Conservation (phyloP, 2,329 filamentous ascomycete genomes). For the Aureobasidium musti region DNA sequence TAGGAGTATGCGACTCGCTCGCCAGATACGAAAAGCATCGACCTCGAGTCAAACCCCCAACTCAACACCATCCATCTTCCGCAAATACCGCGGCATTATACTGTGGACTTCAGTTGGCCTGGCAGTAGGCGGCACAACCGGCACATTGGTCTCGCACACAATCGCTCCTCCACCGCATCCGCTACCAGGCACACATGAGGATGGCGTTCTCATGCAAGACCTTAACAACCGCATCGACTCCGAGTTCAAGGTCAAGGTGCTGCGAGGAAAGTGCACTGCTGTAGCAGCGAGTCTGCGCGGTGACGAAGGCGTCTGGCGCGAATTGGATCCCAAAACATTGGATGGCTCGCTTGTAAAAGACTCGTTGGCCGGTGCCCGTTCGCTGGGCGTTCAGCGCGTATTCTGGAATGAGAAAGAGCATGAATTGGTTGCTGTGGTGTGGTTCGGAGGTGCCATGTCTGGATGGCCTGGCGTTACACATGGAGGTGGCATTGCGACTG, state of each 20-base stretch:
- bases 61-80: conserved; percentile 28
- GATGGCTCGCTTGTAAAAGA: conserved; percentile 11
- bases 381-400: conserved; percentile 57
- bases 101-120: conserved; percentile 44
- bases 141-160: conserved; percentile 46
- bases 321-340: conserved; percentile 22
- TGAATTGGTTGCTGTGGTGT: conserved; percentile 64
- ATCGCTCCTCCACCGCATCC: conserved; percentile 51
- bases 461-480: conserved; percentile 74
- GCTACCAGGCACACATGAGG: conserved; percentile 45
- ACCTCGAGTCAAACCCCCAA: conserved; percentile 1
- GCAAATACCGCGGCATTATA: conserved; percentile 33
- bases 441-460: conserved; percentile 63
- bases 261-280: conserved; percentile 49
- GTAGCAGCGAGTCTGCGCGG: conserved; percentile 34
- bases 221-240: conserved; percentile 49
- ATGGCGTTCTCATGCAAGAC: conserved; percentile 46
- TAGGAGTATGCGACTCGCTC: not conserved
- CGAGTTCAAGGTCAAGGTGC: conserved; percentile 53
- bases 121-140: conserved; percentile 46
- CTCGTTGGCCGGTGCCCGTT: conserved; percentile 44
- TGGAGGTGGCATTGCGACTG: conserved; percentile 67
- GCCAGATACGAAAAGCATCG: not conserved
- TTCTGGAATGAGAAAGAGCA: conserved; percentile 64
- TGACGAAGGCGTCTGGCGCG: conserved; percentile 29